Evolutionary conservation across 2,329 filamentous ascomycete species (phyloP), one percentile per base, ranked within the genome.

Genomic region (Lecanosticta acicola): DNA sequence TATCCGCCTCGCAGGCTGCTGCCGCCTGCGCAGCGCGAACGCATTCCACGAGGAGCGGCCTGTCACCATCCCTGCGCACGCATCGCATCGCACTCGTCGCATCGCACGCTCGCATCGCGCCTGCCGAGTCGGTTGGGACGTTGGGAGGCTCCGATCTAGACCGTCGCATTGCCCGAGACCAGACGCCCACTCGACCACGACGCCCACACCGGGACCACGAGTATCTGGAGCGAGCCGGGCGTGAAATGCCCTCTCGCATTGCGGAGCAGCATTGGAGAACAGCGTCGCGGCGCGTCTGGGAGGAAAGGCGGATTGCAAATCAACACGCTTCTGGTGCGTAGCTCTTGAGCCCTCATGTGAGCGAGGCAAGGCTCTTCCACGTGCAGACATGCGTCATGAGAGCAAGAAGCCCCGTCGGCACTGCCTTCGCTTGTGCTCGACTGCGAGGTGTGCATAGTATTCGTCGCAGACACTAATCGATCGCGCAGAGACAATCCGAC

Each of bases 241-340:
- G 37, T 39, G 37, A 39, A 24, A 39, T 39, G 37, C 17, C 3
- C 37, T 24, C 37, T 39, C 37, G 24, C 7, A 29, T 11, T 29
- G 24, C 11, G 24, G 24, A 29, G 7, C 11, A 5, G 14, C n/a
- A 18, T 19, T 39, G 18, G 37, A 13, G n/a, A 39, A 20, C 18
- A 5, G 37, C 19, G 18, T 39, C 18, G 37, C 9, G 24, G 19
- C 37, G 24, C 24, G 24, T 11, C 24, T 29, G 24, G 24, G 24
- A 29, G 24, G 24, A 29, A 29, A 29, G 7, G 24, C 24, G 24
- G 11, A 29, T 29, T n/a, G n/a, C n/a, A n/a, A 29, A 29, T 29
- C 24, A 5, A 11, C 24, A 29, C 5, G 11, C 24, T 29, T 29
- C 24, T 29, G 24, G 24, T 29, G 24, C 7, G 24, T 29, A 5